Evolutionary conservation across 148 eudicot genomes (phyloP), one percentile per base, ranked within the genome.

Genomic region (Vaccinium darrowii): DNA sequence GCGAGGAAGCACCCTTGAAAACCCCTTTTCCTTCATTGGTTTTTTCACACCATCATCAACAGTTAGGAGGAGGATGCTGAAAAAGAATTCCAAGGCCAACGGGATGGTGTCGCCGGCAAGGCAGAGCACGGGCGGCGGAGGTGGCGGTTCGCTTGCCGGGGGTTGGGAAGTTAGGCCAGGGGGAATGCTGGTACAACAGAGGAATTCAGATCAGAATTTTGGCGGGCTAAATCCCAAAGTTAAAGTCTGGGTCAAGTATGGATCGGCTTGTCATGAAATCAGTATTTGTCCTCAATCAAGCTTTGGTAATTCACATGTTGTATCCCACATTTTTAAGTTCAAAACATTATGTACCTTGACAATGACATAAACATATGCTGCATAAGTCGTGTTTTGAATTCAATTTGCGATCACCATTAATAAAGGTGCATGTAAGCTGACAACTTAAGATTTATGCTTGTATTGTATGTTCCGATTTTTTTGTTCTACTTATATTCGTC

Each of bases 111-210:
- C 75, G 27, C 74, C 54, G 79, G 85, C 79, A 8, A 82, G 49
- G 50, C 78, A 78, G 5, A 47, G 15, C 12, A 27, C 72, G 18
- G 87, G 86, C 5, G 82, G 78, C 14, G 84, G 85, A 19, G 82
- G 80, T 15, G 85, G 83, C 10, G 58, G 85, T 60, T 36, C 23
- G 78, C 89, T 83, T 80, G 92, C 84, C 21, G 73, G 77, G 2
- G 90, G 83, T 23, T 92, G 91, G 93, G 98, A 94, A 43, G 57
- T 91, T 80, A 90, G 98, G 83, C 96, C 98, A n/a, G 91, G 96
- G 51, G 98, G 98, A 50, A 90, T 94, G 96, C 82, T 94, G 62
- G 96, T 94, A 15, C 98, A 94, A 82, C 90, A 92, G 77, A 82
- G 98, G 74, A 90, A 86, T 62, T 87, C 90, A 8, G 91, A 92